phyloP scores from a whole-genome alignment of 2,329 filamentous ascomycete species.

The Aspergillus sp. region DNA sequence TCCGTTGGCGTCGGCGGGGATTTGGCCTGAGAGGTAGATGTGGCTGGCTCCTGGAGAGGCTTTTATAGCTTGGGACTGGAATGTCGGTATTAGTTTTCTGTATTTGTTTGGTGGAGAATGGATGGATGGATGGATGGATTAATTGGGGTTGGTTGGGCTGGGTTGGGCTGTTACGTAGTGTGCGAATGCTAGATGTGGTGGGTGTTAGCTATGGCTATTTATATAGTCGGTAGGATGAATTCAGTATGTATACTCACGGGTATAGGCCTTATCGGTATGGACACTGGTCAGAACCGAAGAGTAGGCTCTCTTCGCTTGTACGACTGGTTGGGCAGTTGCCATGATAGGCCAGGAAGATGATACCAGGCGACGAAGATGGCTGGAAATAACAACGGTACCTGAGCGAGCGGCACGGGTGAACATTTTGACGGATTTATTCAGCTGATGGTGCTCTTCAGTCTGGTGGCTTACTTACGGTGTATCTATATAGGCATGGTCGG shows the following conservation, averaged over 20 bases:
- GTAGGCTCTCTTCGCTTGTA: background rate
- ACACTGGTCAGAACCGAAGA: background rate
- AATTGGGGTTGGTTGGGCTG: too few relatives aligned
- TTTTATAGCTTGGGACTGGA: conserved; percentile 26
- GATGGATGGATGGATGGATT: too few relatives aligned
- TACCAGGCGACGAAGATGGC: background rate
- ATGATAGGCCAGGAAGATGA: background rate
- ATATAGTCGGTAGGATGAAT: background rate
- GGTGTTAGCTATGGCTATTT: background rate
- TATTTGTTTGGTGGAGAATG: too few relatives aligned
- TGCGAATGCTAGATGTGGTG: background rate
- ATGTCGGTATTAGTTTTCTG: background rate
- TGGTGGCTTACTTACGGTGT: background rate
- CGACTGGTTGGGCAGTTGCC: background rate
- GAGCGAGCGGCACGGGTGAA: too few relatives aligned
- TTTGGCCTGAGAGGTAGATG: conserved; percentile 67
- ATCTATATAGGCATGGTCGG: background rate
- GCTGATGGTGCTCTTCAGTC: background rate
- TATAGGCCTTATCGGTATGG: background rate
- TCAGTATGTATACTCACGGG: background rate
- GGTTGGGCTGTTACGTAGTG: background rate
- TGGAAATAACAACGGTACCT: too few relatives aligned
- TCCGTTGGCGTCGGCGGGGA: conserved; percentile 59
- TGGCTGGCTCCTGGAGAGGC: conserved; percentile 58
- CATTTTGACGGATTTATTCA: too few relatives aligned